Base-by-base conservation (phyloP, 1,139 yeast genomes). In the Hansenula sp. region DNA sequence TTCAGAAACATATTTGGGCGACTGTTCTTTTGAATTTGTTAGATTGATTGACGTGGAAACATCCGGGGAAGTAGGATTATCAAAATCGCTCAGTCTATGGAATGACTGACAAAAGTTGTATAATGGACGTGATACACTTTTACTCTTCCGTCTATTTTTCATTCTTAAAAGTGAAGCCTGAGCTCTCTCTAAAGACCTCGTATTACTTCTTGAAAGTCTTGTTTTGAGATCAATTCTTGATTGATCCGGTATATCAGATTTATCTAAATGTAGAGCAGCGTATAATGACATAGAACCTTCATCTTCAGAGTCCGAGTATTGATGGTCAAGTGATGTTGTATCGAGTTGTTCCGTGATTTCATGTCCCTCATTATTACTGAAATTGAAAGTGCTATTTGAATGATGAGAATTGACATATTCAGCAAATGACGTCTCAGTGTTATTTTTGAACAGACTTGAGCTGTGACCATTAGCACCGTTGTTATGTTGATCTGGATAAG, bases 151-250 rank as follows among this genome's bases (percentile, higher is more conserved):
- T 47, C 86, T 67, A 33, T 78, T 76, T 49, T 78, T 71, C 73
- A 82, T 79, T 61, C 90, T 68, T 48, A 79, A 74, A 35, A 83
- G 62, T 0, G 86, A 80, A 0, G 87, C 87, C 57, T 79, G 81
- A 0, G 87, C 87, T 51, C 87, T 66, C 51, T 80, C 87, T 36
- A 72, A 70, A 5, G 84, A 79, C 47, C 79, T 65, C 6, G 67
- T 64, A 16, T 66, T 61, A 36, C 61, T 65, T 42, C 73, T 63
- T 24, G 69, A 62, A 21, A 61, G 63, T 46, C 55, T 41, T 17
- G 44, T 30, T 19, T 33, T 41, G 11, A 32, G 15, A 19, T 39
- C 48, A n/a, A 21, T 34, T 27, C 42, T 36, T 25, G 49, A 33
- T 21, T 53, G 50, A 5, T 64, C 61, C 24, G 55, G 53, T 0